These are phyloP conservation scores for Xylaria arbuscula DNA, from an alignment of 2,329 filamentous ascomycete genomes.

Conservation along the genomic window DNA sequence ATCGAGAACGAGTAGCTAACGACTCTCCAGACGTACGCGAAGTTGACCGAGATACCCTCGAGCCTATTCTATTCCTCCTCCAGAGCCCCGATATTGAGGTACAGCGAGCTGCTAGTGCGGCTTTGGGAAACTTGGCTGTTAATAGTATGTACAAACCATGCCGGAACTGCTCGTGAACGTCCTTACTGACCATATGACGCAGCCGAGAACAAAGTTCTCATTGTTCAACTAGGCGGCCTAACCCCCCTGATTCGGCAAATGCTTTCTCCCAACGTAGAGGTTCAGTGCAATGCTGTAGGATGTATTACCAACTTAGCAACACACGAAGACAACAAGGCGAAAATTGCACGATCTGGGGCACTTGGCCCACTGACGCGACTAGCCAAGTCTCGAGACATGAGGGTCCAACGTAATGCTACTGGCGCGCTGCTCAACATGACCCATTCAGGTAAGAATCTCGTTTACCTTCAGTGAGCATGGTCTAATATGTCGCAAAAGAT, in stretches of 20 bases:
- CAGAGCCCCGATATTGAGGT: constrained; percentile 97
- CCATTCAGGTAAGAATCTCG: constrained; percentile 82
- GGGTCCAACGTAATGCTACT: constrained; percentile 96
- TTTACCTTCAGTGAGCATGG: background rate
- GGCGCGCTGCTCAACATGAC: constrained; percentile 98
- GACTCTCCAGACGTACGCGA: constrained; percentile 83
- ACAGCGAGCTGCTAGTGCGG: constrained; percentile 94
- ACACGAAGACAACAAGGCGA: constrained; percentile 99
- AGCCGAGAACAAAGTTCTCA: constrained; percentile 98
- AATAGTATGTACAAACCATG: constrained; percentile 76
- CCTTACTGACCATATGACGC: constrained; percentile 35
- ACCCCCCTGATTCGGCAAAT: constrained; percentile 95
- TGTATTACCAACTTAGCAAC: constrained; percentile 99
- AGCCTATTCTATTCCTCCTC: constrained; percentile 93
- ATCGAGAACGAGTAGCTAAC: constrained; percentile 24
- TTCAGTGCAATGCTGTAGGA: constrained; percentile 98
- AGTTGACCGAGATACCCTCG: constrained; percentile 93
- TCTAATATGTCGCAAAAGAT: constrained; percentile 64
- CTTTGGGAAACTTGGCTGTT: constrained; percentile 93
- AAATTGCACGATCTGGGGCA: constrained; percentile 94
- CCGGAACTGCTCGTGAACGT: background rate
- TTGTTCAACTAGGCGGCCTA: constrained; percentile 91
- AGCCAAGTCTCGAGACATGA: constrained; percentile 98
- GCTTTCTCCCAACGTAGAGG: constrained; percentile 97
- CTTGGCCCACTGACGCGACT: constrained; percentile 89